Conservation (phyloP, 768 basidiomycete species). For the Naganishia vishniacii region DNA sequence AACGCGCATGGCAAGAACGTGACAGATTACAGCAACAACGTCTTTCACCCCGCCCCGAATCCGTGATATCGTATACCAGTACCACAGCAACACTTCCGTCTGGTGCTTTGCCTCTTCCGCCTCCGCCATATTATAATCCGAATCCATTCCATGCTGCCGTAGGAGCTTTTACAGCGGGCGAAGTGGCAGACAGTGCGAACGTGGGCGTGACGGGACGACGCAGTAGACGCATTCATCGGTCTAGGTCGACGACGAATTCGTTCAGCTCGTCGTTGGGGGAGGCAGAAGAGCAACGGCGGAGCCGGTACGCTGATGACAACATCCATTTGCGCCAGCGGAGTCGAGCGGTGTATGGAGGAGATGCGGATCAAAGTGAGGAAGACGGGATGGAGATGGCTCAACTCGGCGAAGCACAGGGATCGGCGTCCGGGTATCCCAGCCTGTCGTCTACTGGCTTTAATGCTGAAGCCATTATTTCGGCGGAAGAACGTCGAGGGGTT, state of each 20-base stretch:
- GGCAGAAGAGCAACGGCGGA: not conserved
- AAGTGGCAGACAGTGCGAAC: conserved; percentile 13
- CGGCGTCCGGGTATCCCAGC: not conserved
- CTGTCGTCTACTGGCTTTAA: conserved; percentile 13
- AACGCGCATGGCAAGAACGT: conserved; percentile 25
- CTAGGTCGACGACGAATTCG: not conserved
- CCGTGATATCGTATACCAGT: not conserved
- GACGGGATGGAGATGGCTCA: not conserved
- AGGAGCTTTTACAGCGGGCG: not conserved
- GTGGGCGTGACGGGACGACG: not conserved
- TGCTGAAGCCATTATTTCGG: not conserved
- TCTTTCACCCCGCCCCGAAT: not conserved
- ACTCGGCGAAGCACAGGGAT: too few relatives aligned
- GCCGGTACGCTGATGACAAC: not conserved
- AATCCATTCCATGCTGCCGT: conserved; percentile 6
- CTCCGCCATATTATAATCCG: conserved; percentile 20
- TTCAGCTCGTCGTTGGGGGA: conserved; percentile 2
- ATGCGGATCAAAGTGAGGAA: not conserved
- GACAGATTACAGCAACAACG: not conserved
- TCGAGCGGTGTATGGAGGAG: not conserved
- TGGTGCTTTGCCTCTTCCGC: conserved; percentile 6
- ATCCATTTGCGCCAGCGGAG: not conserved
- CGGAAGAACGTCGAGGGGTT: not conserved
- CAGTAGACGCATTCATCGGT: not conserved
- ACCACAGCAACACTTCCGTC: not conserved